Conservation (phyloP, 805 yeast species). For the Brettanomyces naardenensis region DNA sequence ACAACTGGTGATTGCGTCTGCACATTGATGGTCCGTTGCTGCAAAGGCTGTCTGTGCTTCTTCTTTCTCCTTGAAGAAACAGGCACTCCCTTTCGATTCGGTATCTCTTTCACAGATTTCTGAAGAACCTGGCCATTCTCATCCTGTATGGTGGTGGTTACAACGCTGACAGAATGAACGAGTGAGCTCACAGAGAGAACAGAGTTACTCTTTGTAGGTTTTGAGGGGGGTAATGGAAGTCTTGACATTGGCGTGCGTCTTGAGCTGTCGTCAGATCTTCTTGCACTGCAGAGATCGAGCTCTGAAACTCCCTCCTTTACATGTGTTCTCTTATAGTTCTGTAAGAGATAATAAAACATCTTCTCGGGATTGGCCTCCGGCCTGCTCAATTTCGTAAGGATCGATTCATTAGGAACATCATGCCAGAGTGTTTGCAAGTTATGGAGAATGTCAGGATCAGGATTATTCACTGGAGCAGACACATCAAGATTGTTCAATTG, state of each 20-base stretch:
- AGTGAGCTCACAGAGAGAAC: neutral
- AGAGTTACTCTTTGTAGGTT: neutral
- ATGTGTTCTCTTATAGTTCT: constrained; percentile 26
- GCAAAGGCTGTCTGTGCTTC: constrained; percentile 10
- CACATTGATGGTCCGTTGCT: neutral
- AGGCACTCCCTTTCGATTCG: constrained; percentile 5
- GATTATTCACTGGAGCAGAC: constrained; percentile 20
- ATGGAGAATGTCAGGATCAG: constrained; percentile 43
- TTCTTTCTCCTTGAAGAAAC: constrained; percentile 19
- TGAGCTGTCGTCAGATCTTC: neutral
- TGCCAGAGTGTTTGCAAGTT: constrained; percentile 53
- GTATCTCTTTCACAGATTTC: constrained; percentile 23
- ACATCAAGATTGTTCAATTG: constrained; percentile 20
- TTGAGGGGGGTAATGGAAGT: neutral
- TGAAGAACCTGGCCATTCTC: constrained; percentile 24
- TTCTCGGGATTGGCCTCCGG: constrained; percentile 25
- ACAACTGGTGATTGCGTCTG: neutral
- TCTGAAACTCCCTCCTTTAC: constrained; percentile 7
- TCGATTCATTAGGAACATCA: constrained; percentile 33
- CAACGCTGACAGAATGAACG: constrained; percentile 19
- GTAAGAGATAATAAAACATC: constrained; percentile 28
- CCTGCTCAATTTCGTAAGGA: constrained; percentile 21
- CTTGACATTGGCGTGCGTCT: neutral
- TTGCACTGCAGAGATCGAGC: constrained; percentile 4
- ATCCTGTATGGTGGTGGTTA: constrained; percentile 27